These are phyloP conservation scores for Catharanthus roseus DNA, from an alignment of 257 asterid genomes.

Conservation along the genomic window DNA sequence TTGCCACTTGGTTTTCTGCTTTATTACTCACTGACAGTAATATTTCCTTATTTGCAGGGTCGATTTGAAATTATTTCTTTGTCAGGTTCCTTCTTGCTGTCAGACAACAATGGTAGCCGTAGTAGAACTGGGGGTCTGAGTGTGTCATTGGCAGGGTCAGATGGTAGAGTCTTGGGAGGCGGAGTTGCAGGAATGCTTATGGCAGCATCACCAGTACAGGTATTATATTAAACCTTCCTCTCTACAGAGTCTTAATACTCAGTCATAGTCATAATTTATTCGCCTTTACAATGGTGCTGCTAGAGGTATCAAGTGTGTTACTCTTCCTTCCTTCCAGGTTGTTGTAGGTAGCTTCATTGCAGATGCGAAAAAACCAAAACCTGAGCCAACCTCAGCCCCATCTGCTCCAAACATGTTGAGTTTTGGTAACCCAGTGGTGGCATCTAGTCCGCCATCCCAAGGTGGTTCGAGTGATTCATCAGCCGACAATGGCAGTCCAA, in stretches of 20 bases:
- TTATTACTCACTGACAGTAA: not conserved
- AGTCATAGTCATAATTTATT: not conserved
- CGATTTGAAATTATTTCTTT: conserved; percentile 75
- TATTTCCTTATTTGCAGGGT: conserved; percentile 50
- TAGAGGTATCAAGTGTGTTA: conserved; percentile 5
- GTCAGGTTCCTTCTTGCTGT: conserved; percentile 60
- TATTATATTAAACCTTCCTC: conserved; percentile 3
- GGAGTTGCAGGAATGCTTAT: conserved; percentile 75
- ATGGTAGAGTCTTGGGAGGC: conserved; percentile 84
- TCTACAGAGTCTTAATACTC: not conserved
- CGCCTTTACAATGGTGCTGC: not conserved
- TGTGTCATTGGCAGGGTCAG: conserved; percentile 74
- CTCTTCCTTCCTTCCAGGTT: conserved; percentile 47
- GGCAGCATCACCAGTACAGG: conserved; percentile 90
- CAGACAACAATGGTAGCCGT: conserved; percentile 53
- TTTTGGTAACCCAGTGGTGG: conserved; percentile 46
- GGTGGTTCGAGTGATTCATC: conserved; percentile 67
- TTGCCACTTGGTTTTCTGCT: not conserved
- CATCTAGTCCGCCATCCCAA: conserved; percentile 55
- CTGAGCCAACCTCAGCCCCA: conserved; percentile 25
- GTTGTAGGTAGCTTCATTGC: conserved; percentile 87
- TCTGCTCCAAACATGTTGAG: conserved; percentile 44
- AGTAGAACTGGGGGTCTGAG: conserved; percentile 50
- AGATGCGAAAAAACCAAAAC: conserved; percentile 62
- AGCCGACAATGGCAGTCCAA: conserved; percentile 58